Base-by-base conservation (phyloP, 352 stramenopile species). In the Pythium periplocum region DNA sequence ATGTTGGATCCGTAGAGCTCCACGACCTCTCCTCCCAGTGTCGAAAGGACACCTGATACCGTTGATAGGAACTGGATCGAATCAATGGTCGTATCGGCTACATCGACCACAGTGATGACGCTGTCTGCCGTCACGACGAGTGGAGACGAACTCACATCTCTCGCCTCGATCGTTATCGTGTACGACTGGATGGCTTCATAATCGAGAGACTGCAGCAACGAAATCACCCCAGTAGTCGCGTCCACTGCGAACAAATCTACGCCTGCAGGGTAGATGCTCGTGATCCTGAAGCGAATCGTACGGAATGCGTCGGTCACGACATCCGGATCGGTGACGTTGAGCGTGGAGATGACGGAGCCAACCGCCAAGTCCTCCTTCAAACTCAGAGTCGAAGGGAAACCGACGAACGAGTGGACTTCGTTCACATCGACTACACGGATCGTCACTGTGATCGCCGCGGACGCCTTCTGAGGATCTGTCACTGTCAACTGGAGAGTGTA, bases 401-500 rank as follows among this genome's bases (percentile, higher is more conserved):
- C 46, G 12, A 66, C 45, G 12, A 83, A 74, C 11, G 49, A 56
- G n/a, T 83, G 75, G 0, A 53, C 12, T 35, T 86, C 75, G 38
- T 86, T 86, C 38, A 84, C 65, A 42, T 86, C 73, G 12, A 62
- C 46, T 17, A 86, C 72, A 8, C 70, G 47, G 33, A 86, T 62
- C 1, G 57, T 44, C 12, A 86, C 57, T 11, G 26, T 53, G 9
- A 64, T 34, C 2, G 42, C 42, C 0, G 58, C 63, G 12, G 32
- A 63, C 5, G 81, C 58, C 17, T 68, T 57, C 10, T 40, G 37
- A 3, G 45, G 39, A 35, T 86, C 75, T 11, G 51, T 51, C 7
- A 66, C 73, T 2, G 52, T 61, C 2, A 87, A 45, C 34, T 45
- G 56, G 30, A 87, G 73, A 30, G 3, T 64, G 48, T 83, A 87